phyloP scores from a whole-genome alignment of 2,329 filamentous ascomycete species.

The Colletotrichum sp. region DNA sequence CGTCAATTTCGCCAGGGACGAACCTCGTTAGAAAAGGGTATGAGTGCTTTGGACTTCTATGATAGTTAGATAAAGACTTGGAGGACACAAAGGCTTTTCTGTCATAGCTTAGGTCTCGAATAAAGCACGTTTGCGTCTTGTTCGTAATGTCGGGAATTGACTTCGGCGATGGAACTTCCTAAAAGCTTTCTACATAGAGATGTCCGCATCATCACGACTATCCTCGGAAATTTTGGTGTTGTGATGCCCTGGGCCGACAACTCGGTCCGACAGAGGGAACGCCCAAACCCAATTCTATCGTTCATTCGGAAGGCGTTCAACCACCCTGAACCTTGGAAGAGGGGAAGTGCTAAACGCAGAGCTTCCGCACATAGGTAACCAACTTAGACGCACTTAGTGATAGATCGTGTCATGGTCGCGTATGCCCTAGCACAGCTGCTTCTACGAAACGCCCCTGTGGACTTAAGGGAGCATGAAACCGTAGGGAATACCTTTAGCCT shows the following conservation, averaged over 20 bases:
- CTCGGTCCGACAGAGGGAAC: neutral
- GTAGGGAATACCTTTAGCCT: neutral
- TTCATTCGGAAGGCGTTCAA: neutral
- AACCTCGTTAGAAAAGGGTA: neutral
- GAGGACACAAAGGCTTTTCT: neutral
- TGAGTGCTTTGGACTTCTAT: neutral
- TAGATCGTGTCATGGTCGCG: neutral
- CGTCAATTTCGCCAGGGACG: neutral
- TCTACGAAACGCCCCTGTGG: neutral
- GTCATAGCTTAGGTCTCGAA: neutral
- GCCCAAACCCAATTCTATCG: neutral
- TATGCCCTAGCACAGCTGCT: neutral
- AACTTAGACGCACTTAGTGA: neutral
- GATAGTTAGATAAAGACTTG: neutral
- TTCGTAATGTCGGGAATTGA: neutral
- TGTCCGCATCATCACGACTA: neutral
- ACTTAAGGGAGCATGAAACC: neutral
- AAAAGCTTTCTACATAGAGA: neutral
- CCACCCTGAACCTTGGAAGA: neutral
- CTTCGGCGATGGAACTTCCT: neutral
- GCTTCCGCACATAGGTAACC: neutral
- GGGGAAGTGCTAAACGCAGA: neutral
- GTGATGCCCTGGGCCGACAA: neutral
- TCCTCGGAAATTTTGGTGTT: neutral
- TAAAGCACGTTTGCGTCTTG: neutral